phyloP scores from a whole-genome alignment of 208 protist genomes.

The Trypanosoma lewisi region DNA sequence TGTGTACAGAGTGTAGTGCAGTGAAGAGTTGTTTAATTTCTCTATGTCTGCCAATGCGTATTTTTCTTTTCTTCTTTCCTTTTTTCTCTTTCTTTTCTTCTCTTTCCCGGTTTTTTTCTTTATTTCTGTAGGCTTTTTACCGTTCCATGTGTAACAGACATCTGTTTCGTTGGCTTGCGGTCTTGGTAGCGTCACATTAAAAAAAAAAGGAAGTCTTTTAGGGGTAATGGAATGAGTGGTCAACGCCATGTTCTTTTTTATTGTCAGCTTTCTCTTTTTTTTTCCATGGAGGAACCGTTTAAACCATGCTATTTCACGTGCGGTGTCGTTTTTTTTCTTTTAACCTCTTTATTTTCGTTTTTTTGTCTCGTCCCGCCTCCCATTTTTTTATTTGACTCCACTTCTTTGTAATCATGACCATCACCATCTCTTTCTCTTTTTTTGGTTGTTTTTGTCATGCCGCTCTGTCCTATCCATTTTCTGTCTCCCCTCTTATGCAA shows the following conservation, averaged over 20 bases:
- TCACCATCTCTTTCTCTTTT: too few species aligned
- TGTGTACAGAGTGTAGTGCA: too few species aligned
- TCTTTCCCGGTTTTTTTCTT: slow-evolving; percentile 12
- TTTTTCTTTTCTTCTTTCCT: slow-evolving; percentile 7
- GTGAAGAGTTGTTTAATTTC: neutral
- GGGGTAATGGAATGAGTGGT: neutral
- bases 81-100: slow-evolving; percentile 8
- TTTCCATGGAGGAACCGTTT: neutral
- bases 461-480: too few species aligned
- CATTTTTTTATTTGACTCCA: neutral
- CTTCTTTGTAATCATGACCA: too few species aligned
- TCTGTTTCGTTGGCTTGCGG: too few species aligned
- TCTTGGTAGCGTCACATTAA: too few species aligned
- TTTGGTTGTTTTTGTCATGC: too few species aligned
- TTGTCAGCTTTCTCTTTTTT: slow-evolving; percentile 10
- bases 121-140: neutral
- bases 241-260: neutral
- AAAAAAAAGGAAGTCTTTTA: neutral
- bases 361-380: slow-evolving; percentile 3
- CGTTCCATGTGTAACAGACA: neutral
- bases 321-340: slow-evolving; percentile 3
- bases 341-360: slow-evolving; percentile 18
- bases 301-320: neutral
- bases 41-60: slow-evolving; percentile 6
- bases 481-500: too few species aligned